These are phyloP conservation scores for Xerocomus cyaneibrunnescens DNA, from an alignment of 1,284 basidiomycete genomes.

Conservation along the genomic window DNA sequence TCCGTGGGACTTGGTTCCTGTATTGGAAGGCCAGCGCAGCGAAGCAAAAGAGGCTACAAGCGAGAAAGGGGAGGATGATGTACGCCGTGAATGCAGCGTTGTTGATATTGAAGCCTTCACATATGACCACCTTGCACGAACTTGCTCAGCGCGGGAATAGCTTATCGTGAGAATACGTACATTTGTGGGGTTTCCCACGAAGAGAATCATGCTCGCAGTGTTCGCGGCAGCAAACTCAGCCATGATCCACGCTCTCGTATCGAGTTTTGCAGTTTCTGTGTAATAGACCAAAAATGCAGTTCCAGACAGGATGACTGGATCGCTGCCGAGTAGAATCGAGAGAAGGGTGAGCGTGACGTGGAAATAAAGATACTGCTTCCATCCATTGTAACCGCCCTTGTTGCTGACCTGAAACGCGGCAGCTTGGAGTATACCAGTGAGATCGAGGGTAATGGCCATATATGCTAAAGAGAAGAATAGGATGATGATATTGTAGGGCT, in stretches of 20 bases:
- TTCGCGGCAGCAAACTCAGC: constrained; percentile 72
- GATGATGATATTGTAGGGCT: too few species aligned
- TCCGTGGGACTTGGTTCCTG: constrained; percentile 42
- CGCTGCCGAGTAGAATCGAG: constrained; percentile 86
- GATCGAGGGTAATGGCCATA: constrained; percentile 90
- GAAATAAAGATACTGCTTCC: constrained; percentile 79
- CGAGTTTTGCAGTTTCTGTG: constrained; percentile 64
- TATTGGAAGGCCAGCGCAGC: constrained; percentile 55
- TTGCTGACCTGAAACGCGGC: too few species aligned
- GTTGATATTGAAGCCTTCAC: constrained; percentile 59
- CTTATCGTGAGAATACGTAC: constrained; percentile 33
- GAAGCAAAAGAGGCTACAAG: constrained; percentile 56
- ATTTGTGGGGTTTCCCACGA: constrained; percentile 74
- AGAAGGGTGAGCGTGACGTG: constrained; percentile 78
- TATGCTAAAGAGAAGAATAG: constrained; percentile 93
- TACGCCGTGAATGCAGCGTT: constrained; percentile 65
- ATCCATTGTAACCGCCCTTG: too few species aligned
- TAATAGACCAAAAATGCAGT: constrained; percentile 88
- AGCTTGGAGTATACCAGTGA: constrained; percentile 84
- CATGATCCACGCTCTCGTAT: too few species aligned
- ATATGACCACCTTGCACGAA: constrained; percentile 48
- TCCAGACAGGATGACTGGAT: constrained; percentile 87
- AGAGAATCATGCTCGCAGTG: constrained; percentile 68
- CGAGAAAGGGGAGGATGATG: constrained; percentile 71
- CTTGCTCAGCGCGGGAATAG: background rate